phyloP scores from a whole-genome alignment of 1,139 yeast species.

The Schwanniomyces etchellsii region DNA sequence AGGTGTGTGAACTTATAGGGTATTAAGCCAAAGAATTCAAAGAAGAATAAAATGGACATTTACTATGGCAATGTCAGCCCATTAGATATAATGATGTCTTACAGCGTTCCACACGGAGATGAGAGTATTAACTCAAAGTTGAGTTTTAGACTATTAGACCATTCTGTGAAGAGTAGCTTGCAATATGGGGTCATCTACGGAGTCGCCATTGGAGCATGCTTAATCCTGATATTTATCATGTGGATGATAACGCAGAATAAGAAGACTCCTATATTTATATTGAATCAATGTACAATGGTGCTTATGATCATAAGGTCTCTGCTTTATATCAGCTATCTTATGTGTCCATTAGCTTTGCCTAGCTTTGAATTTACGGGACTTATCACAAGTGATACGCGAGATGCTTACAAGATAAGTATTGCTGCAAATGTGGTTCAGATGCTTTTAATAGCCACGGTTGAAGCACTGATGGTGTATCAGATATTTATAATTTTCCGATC shows the following conservation, averaged over 20 bases:
- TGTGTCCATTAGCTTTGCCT: constrained; percentile 47
- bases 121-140: constrained; percentile 5
- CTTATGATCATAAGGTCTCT: constrained; percentile 53
- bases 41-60: neutral
- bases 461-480: constrained; percentile 65
- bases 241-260: constrained; percentile 41
- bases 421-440: constrained; percentile 59
- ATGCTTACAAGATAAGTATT: constrained; percentile 34
- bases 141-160: constrained; percentile 11
- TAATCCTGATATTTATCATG: constrained; percentile 17
- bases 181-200: constrained; percentile 16
- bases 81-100: constrained; percentile 12
- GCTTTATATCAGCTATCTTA: constrained; percentile 48
- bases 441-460: constrained; percentile 53
- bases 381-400: constrained; percentile 18
- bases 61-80: constrained; percentile 6
- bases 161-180: constrained; percentile 6
- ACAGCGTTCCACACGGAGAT: constrained; percentile 11
- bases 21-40: too few species aligned
- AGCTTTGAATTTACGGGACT: constrained; percentile 48
- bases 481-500: constrained; percentile 59
- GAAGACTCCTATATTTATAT: constrained; percentile 61
- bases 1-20: too few species aligned
- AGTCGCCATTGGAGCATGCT: constrained; percentile 24
- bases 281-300: constrained; percentile 58